phyloP scores from a whole-genome alignment of 2,329 filamentous ascomycete genomes.

The Penicillium sp. region DNA sequence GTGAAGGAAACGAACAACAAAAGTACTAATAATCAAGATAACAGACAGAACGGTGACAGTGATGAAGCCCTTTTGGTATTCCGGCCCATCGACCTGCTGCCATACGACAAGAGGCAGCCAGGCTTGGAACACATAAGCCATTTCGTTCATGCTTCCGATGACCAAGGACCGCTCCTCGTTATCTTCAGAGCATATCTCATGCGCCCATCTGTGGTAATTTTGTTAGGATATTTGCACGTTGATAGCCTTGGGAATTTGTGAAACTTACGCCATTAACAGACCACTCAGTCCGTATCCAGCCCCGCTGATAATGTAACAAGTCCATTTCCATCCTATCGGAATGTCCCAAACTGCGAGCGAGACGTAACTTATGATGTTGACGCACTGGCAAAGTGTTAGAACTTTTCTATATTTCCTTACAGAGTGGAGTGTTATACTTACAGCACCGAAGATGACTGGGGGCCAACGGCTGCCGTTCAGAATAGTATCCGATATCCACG shows the following conservation, averaged over 20 bases:
- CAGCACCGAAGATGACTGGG: constrained; percentile 58
- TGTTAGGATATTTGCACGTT: background rate
- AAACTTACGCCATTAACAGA: constrained; percentile 50
- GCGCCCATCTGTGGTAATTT: constrained; percentile 46
- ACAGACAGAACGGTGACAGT: constrained; percentile 54
- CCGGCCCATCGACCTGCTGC: constrained; percentile 63
- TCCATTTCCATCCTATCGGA: constrained; percentile 60
- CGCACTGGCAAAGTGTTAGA: constrained; percentile 15
- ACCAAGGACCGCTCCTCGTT: constrained; percentile 68
- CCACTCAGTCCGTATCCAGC: constrained; percentile 50
- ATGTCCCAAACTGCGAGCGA: constrained; percentile 53
- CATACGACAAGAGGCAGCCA: constrained; percentile 68
- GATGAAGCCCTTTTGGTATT: constrained; percentile 61
- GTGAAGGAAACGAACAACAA: constrained; percentile 41
- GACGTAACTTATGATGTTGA: constrained; percentile 47
- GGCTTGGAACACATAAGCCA: constrained; percentile 68
- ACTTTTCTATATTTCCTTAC: constrained; percentile 8
- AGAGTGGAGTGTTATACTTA: constrained; percentile 49
- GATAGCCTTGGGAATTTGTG: background rate
- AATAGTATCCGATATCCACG: constrained; percentile 63
- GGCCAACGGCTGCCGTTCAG: constrained; percentile 63
- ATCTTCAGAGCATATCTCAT: constrained; percentile 56
- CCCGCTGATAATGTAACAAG: constrained; percentile 58
- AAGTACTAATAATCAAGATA: constrained; percentile 52
- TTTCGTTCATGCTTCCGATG: constrained; percentile 65